Evolutionary conservation across 139 green algal genomes (phyloP).

Genomic region (Tetratostichococcus sp.): DNA sequence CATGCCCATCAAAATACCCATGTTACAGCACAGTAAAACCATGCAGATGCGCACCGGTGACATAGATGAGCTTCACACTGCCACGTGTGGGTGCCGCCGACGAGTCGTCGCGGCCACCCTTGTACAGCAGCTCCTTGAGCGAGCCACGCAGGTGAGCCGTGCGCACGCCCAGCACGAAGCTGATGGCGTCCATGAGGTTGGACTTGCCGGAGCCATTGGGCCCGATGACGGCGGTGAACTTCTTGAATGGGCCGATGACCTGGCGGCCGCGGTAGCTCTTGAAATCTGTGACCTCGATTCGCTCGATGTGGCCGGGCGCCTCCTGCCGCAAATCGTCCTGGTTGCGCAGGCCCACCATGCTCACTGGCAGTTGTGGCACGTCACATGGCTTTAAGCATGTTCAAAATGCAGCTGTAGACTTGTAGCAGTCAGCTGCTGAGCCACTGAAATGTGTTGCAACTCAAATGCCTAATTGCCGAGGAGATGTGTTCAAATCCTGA

Average conservation of each 20-base stretch:
- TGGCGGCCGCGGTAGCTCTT: slow-evolving; percentile 89
- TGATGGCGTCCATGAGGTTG: slow-evolving; percentile 99
- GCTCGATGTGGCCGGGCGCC: slow-evolving; percentile 24
- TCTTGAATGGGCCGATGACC: slow-evolving; percentile 86
- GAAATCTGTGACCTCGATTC: slow-evolving; percentile 86
- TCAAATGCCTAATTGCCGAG: no score
- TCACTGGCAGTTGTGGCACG: background rate
- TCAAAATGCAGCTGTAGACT: no score
- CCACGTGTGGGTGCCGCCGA: background rate
- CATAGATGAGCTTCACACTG: background rate
- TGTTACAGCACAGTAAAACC: slow-evolving; percentile 39
- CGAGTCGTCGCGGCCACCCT: background rate
- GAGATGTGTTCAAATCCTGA: no score
- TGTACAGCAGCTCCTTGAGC: slow-evolving; percentile 92
- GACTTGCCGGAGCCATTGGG: slow-evolving; percentile 93
- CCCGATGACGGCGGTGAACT: slow-evolving; percentile 93
- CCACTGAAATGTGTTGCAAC: no score
- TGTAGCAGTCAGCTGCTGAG: no score
- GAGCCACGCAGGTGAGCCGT: slow-evolving; percentile 69
- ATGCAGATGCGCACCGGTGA: background rate
- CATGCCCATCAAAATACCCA: no score
- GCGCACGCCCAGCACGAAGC: slow-evolving; percentile 93
- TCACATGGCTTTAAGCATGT: background rate
- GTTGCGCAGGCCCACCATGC: background rate
- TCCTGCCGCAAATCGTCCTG: background rate